Conservation (phyloP, 1,284 basidiomycete species). For the Schizopora paradoxa region DNA sequence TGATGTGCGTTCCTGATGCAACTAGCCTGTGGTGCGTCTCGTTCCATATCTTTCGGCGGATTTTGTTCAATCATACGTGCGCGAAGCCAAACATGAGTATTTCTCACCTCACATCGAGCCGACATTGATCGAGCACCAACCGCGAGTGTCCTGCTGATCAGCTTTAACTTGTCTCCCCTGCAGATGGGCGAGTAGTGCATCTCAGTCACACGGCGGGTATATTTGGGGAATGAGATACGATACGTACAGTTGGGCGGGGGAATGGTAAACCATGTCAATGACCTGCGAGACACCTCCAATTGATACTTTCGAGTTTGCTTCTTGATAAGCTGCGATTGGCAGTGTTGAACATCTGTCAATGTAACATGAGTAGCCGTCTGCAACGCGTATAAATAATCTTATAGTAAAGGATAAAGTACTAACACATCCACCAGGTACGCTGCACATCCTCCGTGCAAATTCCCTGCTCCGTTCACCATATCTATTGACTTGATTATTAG, state of each 20-base stretch:
- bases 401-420: conserved; percentile 16
- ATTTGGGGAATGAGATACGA: not conserved
- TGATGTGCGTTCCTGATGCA: conserved; percentile 49
- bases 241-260: conserved; percentile 43
- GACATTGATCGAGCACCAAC: conserved; percentile 38
- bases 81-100: not conserved
- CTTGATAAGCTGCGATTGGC: conserved; percentile 32
- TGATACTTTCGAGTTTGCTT: conserved; percentile 23
- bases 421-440: conserved; percentile 44
- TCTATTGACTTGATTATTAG: conserved; percentile 30
- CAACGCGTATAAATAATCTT: not conserved
- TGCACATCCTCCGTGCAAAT: conserved; percentile 42
- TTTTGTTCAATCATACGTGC: no score
- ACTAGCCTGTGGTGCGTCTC: conserved; percentile 43
- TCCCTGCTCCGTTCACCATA: conserved; percentile 40
- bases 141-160: conserved; percentile 43
- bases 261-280: conserved; percentile 46
- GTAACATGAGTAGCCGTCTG: not conserved
- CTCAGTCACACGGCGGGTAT: conserved; percentile 1
- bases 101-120: conserved; percentile 42
- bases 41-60: conserved; percentile 61
- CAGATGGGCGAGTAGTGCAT: conserved; percentile 2
- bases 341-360: conserved; percentile 44
- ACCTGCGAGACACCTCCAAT: conserved; percentile 37
- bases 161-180: conserved; percentile 44